phyloP scores from a whole-genome alignment of 805 yeast species.

The Nakazawaea sp. region DNA sequence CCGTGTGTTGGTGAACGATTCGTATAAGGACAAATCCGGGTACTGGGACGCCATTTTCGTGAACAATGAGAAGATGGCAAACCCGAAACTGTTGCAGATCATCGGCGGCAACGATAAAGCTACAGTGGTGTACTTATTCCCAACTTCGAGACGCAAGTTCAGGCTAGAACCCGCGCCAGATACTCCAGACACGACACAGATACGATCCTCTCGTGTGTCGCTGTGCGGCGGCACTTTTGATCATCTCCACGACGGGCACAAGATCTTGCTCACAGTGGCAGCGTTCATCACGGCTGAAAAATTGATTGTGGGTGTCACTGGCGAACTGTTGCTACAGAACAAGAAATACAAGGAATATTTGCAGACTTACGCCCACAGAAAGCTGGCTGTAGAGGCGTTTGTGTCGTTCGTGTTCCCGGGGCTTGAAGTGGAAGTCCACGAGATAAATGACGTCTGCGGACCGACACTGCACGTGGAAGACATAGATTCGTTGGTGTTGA shows the following conservation, averaged over 20 bases:
- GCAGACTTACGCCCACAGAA: constrained; percentile 51
- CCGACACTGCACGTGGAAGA: constrained; percentile 76
- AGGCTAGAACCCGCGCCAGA: not conserved
- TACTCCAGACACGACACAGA: not conserved
- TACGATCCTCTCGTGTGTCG: constrained; percentile 16
- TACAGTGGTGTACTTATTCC: constrained; percentile 3
- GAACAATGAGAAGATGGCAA: constrained; percentile 8
- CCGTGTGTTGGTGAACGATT: constrained; percentile 13
- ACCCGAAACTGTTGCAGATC: not conserved
- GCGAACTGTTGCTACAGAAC: constrained; percentile 60
- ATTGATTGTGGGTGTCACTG: constrained; percentile 82
- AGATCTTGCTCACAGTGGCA: constrained; percentile 69
- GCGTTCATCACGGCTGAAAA: constrained; percentile 47
- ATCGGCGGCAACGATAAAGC: not conserved
- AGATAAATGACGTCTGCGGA: constrained; percentile 84
- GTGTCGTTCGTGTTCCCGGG: constrained; percentile 39
- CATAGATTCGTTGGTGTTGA: constrained; percentile 75
- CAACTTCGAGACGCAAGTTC: constrained; percentile 1
- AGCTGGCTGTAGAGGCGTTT: constrained; percentile 39
- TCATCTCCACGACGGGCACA: constrained; percentile 94
- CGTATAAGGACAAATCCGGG: constrained; percentile 2
- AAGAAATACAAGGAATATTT: constrained; percentile 66
- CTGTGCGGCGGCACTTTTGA: constrained; percentile 98
- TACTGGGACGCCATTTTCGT: constrained; percentile 9
- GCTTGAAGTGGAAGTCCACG: constrained; percentile 42